These are phyloP conservation scores for Haplosporangium sp. DNA, from an alignment of 371 early-diverging fungal species.

Conservation along the genomic window DNA sequence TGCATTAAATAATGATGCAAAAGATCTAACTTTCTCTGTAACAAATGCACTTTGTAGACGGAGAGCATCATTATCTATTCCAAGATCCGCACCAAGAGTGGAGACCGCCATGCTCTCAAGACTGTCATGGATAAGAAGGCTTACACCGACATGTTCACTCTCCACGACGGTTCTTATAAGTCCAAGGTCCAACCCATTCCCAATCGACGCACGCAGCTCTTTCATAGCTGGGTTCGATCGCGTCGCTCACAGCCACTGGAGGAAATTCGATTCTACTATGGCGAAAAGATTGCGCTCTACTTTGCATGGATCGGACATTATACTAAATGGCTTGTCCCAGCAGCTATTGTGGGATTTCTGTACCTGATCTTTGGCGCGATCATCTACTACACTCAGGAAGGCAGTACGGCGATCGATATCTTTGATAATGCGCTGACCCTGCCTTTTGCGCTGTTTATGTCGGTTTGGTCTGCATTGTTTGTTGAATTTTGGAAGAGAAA, in stretches of 20 bases:
- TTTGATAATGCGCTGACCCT: slow-evolving; percentile 68
- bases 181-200: slow-evolving; percentile 49
- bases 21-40: too few relatives aligned
- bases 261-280: slow-evolving; percentile 65
- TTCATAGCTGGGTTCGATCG: slow-evolving; percentile 31
- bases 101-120: slow-evolving; percentile 43
- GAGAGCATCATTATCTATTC: slow-evolving; percentile 46
- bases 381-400: slow-evolving; percentile 6
- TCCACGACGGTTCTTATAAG: slow-evolving; percentile 53
- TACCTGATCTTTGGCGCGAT: slow-evolving; percentile 61
- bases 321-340: slow-evolving; percentile 58
- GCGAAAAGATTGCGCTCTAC: slow-evolving; percentile 70
- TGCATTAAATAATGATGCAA: background rate
- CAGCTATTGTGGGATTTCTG: slow-evolving; percentile 58
- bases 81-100: slow-evolving; percentile 38
- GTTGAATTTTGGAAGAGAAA: slow-evolving; percentile 75
- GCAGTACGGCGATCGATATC: slow-evolving; percentile 11
- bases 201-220: slow-evolving; percentile 45
- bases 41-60: slow-evolving; percentile 7
- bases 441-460: slow-evolving; percentile 65
- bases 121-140: slow-evolving; percentile 30
- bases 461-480: slow-evolving; percentile 67
- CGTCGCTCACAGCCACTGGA: slow-evolving; percentile 55
- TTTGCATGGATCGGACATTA: slow-evolving; percentile 67
- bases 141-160: slow-evolving; percentile 31